Evolutionary conservation across 1,284 basidiomycete species (phyloP).

Genomic region (Puccinia novopanici): DNA sequence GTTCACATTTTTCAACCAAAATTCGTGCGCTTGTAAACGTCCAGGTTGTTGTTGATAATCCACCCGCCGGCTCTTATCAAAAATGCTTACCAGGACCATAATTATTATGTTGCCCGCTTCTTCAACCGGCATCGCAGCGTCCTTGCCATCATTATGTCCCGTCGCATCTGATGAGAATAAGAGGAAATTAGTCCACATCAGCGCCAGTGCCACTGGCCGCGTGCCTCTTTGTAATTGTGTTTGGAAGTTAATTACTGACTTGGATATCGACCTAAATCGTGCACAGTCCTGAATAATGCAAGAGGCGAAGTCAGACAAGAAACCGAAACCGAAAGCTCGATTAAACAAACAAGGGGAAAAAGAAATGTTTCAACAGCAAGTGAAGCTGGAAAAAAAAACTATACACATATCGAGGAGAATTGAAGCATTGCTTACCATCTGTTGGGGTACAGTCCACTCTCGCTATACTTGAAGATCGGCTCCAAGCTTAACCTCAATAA

Average conservation of each 20-base stretch:
- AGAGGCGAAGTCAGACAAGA: background rate
- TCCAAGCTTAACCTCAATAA: constrained; percentile 55
- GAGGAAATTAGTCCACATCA: background rate
- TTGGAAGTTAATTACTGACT: constrained; percentile 47
- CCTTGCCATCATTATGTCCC: constrained; percentile 57
- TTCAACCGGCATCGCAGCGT: constrained; percentile 51
- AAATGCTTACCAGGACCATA: constrained; percentile 39
- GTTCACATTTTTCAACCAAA: background rate
- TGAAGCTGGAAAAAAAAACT: background rate
- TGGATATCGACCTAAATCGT: constrained; percentile 58
- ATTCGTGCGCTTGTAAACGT: background rate
- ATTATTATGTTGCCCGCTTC: constrained; percentile 51
- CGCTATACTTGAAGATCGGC: constrained; percentile 58
- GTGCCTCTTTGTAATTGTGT: background rate
- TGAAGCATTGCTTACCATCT: constrained; percentile 42
- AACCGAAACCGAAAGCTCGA: background rate
- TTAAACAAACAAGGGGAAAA: no score
- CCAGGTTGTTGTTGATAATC: no score
- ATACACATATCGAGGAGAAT: background rate
- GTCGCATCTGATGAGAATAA: constrained; percentile 38
- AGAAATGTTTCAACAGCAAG: background rate
- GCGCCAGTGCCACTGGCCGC: background rate
- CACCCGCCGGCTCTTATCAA: background rate
- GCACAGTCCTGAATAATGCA: constrained; percentile 55
- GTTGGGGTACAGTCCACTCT: constrained; percentile 58